Percentiles rank a stretch among this genome's conserved stretches.
These are phyloP conservation scores for Cyberlindnera subsufficiens DNA, from an alignment of 805 yeast species.

Conservation along the genomic window DNA sequence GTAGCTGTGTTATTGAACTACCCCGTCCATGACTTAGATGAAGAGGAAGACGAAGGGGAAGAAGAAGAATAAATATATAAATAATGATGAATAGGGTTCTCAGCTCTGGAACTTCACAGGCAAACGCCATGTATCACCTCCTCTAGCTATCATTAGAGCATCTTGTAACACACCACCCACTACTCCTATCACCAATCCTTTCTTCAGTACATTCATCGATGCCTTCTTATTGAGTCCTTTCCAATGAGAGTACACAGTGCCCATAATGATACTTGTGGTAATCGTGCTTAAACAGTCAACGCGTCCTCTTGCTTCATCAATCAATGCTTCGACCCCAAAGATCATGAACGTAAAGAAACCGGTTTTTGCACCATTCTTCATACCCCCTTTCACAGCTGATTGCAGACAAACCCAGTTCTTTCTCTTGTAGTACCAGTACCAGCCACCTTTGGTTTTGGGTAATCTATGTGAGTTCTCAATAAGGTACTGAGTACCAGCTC, in stretches of 20 bases:
- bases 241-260: constrained; percentile 44
- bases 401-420: constrained; percentile 70
- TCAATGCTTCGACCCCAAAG: constrained; percentile 54
- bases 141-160: constrained; percentile 46
- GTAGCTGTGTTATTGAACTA: constrained; percentile 81
- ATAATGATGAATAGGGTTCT: constrained; percentile 2
- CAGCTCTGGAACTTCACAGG: background rate
- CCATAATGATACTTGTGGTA: constrained; percentile 47
- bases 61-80: constrained; percentile 3
- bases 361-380: constrained; percentile 35
- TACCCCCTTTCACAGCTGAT: constrained; percentile 45
- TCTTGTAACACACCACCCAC: constrained; percentile 65
- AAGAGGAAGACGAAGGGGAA: constrained; percentile 37
- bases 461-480: constrained; percentile 81
- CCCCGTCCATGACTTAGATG: constrained; percentile 78
- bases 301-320: constrained; percentile 49
- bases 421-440: constrained; percentile 84
- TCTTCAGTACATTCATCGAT: constrained; percentile 34
- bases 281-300: constrained; percentile 60
- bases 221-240: constrained; percentile 36
- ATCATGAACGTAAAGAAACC: constrained; percentile 40
- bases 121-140: constrained; percentile 62
- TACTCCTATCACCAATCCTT: constrained; percentile 56
- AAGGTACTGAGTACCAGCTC: constrained; percentile 52
- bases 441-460: constrained; percentile 72